These are phyloP conservation scores for Encephalitozoon hellem DNA, from an alignment of 371 early-diverging fungal genomes.

Conservation along the genomic window DNA sequence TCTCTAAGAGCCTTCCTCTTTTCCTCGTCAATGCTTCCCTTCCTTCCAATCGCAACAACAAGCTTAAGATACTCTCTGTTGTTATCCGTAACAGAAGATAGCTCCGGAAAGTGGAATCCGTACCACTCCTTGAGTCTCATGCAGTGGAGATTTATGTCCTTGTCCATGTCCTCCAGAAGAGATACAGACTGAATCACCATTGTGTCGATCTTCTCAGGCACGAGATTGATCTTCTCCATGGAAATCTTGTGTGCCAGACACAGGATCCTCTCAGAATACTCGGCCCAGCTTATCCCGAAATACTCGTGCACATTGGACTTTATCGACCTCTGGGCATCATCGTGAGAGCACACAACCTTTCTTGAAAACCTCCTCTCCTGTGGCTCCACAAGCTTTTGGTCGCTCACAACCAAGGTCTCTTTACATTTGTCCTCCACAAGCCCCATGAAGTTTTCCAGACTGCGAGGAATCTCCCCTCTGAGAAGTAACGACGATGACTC, in stretches of 20 bases:
- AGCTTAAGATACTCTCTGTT: slow-evolving; percentile 69
- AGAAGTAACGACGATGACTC: slow-evolving; percentile 81
- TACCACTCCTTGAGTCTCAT: slow-evolving; percentile 92
- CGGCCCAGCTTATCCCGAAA: background rate
- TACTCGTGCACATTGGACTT: background rate
- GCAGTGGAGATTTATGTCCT: slow-evolving; percentile 82
- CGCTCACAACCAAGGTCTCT: slow-evolving; percentile 65
- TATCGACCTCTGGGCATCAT: slow-evolving; percentile 66
- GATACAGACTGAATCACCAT: slow-evolving; percentile 87
- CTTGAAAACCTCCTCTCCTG: slow-evolving; percentile 62
- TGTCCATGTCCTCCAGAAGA: slow-evolving; percentile 79
- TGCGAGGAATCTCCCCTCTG: slow-evolving; percentile 79
- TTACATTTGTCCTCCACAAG: slow-evolving; percentile 68
- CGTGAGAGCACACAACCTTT: slow-evolving; percentile 69
- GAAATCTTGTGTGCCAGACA: slow-evolving; percentile 67
- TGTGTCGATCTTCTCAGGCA: slow-evolving; percentile 78
- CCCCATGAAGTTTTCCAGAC: slow-evolving; percentile 78
- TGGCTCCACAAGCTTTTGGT: background rate
- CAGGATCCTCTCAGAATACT: slow-evolving; percentile 38
- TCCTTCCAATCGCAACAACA: slow-evolving; percentile 59
- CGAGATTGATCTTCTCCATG: slow-evolving; percentile 78
- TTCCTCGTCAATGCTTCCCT: slow-evolving; percentile 29
- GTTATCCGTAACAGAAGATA: slow-evolving; percentile 68
- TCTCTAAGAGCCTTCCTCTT: background rate
- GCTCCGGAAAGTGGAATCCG: slow-evolving; percentile 81